phyloP scores from a whole-genome alignment of 2,329 filamentous ascomycete genomes.

The Colletotrichum orchidophilum region DNA sequence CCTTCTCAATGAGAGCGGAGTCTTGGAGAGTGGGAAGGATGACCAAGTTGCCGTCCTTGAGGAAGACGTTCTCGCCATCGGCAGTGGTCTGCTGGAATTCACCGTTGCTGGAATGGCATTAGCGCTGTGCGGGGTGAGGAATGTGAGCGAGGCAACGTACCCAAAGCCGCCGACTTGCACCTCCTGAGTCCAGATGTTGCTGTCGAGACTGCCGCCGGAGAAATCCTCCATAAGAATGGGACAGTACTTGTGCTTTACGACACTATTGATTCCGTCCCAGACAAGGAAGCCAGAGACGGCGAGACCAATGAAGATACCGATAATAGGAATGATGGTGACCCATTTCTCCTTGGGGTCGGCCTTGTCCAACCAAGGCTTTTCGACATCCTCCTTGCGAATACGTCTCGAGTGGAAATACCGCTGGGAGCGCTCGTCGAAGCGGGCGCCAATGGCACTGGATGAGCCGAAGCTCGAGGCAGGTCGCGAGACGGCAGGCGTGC shows the following conservation, averaged over 20 bases:
- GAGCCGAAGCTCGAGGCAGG: conserved; percentile 59
- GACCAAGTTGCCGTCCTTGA: conserved; percentile 73
- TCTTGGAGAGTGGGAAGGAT: conserved; percentile 85
- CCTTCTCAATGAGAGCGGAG: conserved; percentile 67
- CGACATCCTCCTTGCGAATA: conserved; percentile 75
- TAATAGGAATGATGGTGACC: conserved; percentile 81
- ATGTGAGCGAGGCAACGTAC: conserved; percentile 56
- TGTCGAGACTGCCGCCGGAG: conserved; percentile 62
- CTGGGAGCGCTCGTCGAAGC: conserved; percentile 50
- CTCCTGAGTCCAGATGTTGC: conserved; percentile 76
- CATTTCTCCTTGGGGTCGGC: conserved; percentile 84
- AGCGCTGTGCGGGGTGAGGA: neutral
- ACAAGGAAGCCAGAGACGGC: conserved; percentile 75
- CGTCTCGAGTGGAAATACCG: conserved; percentile 79
- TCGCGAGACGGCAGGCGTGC: conserved; percentile 55
- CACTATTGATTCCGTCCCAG: conserved; percentile 77
- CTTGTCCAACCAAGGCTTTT: conserved; percentile 81
- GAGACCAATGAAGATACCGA: conserved; percentile 76
- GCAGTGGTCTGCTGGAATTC: conserved; percentile 82
- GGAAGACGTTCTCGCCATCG: conserved; percentile 77
- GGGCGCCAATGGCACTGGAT: conserved; percentile 49
- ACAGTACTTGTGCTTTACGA: conserved; percentile 80
- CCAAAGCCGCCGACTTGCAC: conserved; percentile 80
- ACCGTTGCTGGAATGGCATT: conserved; percentile 67
- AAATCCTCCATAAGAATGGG: conserved; percentile 74